These are phyloP conservation scores for Xylaria intraflava DNA, from an alignment of 495 filamentous ascomycete genomes.

Conservation along the genomic window DNA sequence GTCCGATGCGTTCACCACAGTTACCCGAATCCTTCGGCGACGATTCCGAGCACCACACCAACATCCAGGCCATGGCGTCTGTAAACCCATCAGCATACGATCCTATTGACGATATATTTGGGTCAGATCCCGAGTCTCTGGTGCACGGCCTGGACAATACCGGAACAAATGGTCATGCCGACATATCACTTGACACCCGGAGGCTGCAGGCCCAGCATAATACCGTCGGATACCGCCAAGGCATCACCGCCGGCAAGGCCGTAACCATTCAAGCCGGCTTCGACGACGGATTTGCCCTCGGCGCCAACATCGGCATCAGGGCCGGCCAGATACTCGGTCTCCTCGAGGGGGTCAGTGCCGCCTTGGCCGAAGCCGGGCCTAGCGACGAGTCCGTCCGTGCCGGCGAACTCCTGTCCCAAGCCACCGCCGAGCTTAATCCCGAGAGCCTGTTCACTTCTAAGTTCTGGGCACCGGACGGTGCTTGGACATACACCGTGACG, in stretches of 20 bases:
- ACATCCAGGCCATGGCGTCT: neutral
- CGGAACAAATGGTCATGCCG: neutral
- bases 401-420: constrained; percentile 41
- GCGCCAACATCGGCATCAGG: constrained; percentile 66
- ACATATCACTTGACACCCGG: constrained; percentile 17
- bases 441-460: constrained; percentile 55
- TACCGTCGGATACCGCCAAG: constrained; percentile 87
- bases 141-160: neutral
- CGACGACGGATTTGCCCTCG: constrained; percentile 78
- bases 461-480: constrained; percentile 55
- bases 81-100: neutral
- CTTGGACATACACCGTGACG: constrained; percentile 55
- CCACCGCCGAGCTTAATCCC: constrained; percentile 54
- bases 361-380: constrained; percentile 18
- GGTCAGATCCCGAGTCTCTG: neutral
- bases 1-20: constrained; percentile 5
- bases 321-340: constrained; percentile 66
- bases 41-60: neutral
- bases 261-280: constrained; percentile 72
- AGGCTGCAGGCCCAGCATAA: constrained; percentile 64
- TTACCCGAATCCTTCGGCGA: constrained; percentile 3
- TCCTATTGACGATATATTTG: constrained; percentile 7
- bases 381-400: constrained; percentile 18
- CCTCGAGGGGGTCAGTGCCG: constrained; percentile 55
- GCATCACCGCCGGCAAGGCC: constrained; percentile 65